phyloP scores from a whole-genome alignment of 768 basidiomycete genomes.

The Lenzites betulinus region DNA sequence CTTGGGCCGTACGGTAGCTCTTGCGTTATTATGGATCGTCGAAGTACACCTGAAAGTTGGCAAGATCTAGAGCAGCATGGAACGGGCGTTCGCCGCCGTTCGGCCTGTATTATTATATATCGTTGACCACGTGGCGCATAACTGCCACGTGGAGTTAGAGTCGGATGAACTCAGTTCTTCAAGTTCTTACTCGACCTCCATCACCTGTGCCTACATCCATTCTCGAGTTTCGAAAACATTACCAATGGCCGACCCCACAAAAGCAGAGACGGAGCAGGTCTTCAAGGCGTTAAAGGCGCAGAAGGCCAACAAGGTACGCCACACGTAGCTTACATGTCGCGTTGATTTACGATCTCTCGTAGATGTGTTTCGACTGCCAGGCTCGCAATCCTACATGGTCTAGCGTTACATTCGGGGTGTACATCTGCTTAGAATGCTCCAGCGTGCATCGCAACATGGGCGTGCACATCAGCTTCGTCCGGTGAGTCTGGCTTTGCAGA shows the following conservation, averaged over 20 bases:
- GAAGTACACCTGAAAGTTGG: too few species aligned
- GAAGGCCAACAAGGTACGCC: constrained; percentile 81
- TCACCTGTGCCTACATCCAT: background rate
- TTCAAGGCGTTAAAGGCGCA: constrained; percentile 82
- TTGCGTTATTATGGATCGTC: too few species aligned
- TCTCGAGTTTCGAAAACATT: too few species aligned
- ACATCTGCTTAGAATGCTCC: constrained; percentile 98
- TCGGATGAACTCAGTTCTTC: too few species aligned
- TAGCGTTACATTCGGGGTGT: constrained; percentile 93
- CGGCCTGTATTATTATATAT: too few species aligned
- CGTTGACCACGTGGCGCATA: too few species aligned
- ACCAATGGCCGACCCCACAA: constrained; percentile 73
- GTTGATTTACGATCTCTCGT: constrained; percentile 15
- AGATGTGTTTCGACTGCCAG: constrained; percentile 93
- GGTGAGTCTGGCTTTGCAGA: constrained; percentile 50
- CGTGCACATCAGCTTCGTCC: constrained; percentile 96
- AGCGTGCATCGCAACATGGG: constrained; percentile 95
- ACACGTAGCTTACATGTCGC: background rate
- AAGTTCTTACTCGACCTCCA: background rate
- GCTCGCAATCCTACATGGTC: constrained; percentile 98
- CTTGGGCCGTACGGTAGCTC: too few species aligned
- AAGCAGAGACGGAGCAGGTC: constrained; percentile 83
- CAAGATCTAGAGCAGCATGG: too few species aligned
- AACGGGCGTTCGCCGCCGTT: too few species aligned
- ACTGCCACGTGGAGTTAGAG: too few species aligned